A percentile compares a stretch with the other conserved stretches of the same genome.
These are phyloP conservation scores for Candida smagusa DNA, from an alignment of 1,139 yeast species.

Conservation along the genomic window DNA sequence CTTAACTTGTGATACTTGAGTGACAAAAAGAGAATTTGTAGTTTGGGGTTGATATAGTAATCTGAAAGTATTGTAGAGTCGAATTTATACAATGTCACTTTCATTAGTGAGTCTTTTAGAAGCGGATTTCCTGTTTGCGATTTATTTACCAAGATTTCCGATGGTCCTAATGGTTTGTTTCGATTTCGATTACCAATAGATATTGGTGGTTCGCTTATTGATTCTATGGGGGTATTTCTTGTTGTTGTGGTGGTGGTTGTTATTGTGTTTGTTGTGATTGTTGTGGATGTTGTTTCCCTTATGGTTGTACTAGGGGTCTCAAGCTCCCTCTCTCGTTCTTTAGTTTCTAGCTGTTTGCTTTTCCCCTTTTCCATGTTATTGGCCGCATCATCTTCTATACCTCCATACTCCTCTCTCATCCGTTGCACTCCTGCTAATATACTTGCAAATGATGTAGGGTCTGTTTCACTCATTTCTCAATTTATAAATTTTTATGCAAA, in stretches of 20 bases:
- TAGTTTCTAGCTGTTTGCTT: background rate
- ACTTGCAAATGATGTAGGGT: slow-evolving; percentile 61
- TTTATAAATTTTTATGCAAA: no score
- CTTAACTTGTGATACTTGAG: slow-evolving; percentile 81
- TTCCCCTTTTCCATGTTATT: background rate
- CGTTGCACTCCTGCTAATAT: slow-evolving; percentile 60
- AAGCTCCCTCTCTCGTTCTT: background rate
- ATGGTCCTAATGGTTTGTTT: slow-evolving; percentile 15
- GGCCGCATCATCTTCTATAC: background rate
- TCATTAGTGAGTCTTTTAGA: slow-evolving; percentile 36
- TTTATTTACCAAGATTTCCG: slow-evolving; percentile 28
- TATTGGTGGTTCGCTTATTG: no score
- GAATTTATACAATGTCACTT: slow-evolving; percentile 34
- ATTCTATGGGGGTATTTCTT: background rate
- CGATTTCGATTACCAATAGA: no score
- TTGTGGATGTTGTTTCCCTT: no score
- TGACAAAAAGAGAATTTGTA: slow-evolving; percentile 71
- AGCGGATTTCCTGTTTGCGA: slow-evolving; percentile 46
- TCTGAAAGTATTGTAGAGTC: slow-evolving; percentile 47
- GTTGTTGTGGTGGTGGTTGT: no score
- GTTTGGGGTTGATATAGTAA: slow-evolving; percentile 61
- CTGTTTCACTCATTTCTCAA: slow-evolving; percentile 13
- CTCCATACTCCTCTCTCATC: slow-evolving; percentile 37
- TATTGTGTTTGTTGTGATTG: no score
- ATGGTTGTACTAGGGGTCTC: no score